Percentiles rank a stretch among this genome's conserved stretches.
These are phyloP conservation scores for Raddia guianensis DNA, from an alignment of 176 grass and related monocot species.

Conservation along the genomic window DNA sequence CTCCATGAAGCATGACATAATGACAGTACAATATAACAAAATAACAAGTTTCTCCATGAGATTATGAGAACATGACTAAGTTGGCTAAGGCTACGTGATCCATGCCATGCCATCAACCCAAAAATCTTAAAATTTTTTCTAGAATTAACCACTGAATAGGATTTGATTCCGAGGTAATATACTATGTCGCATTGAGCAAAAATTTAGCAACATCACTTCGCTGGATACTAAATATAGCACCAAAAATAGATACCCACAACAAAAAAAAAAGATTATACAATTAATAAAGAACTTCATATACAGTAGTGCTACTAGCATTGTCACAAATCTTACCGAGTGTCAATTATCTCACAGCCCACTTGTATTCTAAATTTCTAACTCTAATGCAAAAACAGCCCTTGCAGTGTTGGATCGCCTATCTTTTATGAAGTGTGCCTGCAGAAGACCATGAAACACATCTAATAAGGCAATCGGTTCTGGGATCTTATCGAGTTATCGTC, in stretches of 20 bases:
- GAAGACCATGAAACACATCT: constrained; percentile 17
- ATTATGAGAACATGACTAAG: no score
- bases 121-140: constrained; percentile 5
- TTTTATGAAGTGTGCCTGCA: constrained; percentile 95
- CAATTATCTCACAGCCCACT: constrained; percentile 92
- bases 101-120: no score
- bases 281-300: constrained; percentile 22
- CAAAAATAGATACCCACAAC: neutral
- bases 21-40: no score
- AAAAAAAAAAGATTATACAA: neutral
- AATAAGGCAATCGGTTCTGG: no score
- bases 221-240: neutral
- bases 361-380: constrained; percentile 58
- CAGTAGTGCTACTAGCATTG: neutral
- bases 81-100: no score
- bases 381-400: constrained; percentile 80
- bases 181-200: neutral
- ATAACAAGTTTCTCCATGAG: no score
- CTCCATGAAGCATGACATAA: no score
- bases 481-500: no score
- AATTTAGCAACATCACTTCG: neutral
- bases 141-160: neutral
- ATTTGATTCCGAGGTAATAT: constrained; percentile 4
- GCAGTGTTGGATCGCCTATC: constrained; percentile 89
- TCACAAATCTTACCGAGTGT: constrained; percentile 55